Evolutionary conservation across 768 basidiomycete species (phyloP).

Genomic region (Melanogaster broomeanus): DNA sequence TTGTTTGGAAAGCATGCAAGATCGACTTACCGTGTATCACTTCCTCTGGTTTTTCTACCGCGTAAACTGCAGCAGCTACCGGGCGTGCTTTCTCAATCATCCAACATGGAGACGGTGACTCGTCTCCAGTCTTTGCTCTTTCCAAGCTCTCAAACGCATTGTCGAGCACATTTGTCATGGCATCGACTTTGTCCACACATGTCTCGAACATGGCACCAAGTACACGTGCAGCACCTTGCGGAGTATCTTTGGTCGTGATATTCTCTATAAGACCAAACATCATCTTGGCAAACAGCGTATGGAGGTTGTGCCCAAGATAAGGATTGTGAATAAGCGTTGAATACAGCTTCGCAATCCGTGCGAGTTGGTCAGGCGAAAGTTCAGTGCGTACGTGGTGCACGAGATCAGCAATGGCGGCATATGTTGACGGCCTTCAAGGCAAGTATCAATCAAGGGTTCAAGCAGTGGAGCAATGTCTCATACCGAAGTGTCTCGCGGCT

Average conservation of each 20-base stretch:
- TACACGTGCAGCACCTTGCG: slow-evolving; percentile 66
- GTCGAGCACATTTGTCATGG: slow-evolving; percentile 64
- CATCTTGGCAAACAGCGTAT: slow-evolving; percentile 91
- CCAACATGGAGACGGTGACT: slow-evolving; percentile 51
- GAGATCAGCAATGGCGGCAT: slow-evolving; percentile 88
- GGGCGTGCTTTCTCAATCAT: slow-evolving; percentile 87
- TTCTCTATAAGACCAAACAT: slow-evolving; percentile 87
- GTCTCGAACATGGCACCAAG: slow-evolving; percentile 78
- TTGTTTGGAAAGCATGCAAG: neutral
- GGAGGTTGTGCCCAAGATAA: slow-evolving; percentile 74
- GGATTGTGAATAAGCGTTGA: slow-evolving; percentile 90
- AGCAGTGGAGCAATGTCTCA: slow-evolving; percentile 13
- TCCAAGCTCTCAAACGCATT: slow-evolving; percentile 50
- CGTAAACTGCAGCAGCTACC: slow-evolving; percentile 73
- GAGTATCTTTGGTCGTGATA: slow-evolving; percentile 73
- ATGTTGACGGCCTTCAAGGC: slow-evolving; percentile 65
- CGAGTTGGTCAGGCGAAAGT: slow-evolving; percentile 72
- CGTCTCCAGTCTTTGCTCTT: slow-evolving; percentile 40
- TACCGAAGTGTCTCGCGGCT: slow-evolving; percentile 85
- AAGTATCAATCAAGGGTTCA: slow-evolving; percentile 3
- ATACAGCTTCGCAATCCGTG: slow-evolving; percentile 79
- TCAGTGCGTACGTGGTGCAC: slow-evolving; percentile 90
- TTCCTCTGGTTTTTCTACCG: slow-evolving; percentile 81
- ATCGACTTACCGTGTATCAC: slow-evolving; percentile 67
- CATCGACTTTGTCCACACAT: slow-evolving; percentile 82